Evolutionary conservation across 208 protist species (phyloP), one percentile per base, ranked within the genome.

Genomic region (Vickermania ingenoplastis): DNA sequence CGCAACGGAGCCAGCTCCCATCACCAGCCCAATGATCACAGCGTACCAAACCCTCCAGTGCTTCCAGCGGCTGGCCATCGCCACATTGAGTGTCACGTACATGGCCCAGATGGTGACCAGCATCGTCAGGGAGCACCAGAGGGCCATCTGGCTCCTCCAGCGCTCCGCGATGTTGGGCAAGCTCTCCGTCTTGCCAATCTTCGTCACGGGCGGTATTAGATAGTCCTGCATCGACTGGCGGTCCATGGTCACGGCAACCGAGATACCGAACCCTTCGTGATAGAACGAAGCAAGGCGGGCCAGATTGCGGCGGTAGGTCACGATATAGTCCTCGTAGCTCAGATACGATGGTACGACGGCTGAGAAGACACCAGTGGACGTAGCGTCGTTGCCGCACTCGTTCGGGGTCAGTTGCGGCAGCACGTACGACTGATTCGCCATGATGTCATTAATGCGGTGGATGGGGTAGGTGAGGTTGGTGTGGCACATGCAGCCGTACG

Each of bases 241-340:
- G 50, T 54, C 50, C 11, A 25, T 7, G 11, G 50, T 54, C 11
- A 54, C 24, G n/a, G 50, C 50, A 25, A 54, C 50, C 7, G 50
- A 54, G 13, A 26, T 5, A 13, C 50, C 21, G 22, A 54, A 54
- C 11, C 50, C 50, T 27, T 5, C 7, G 24, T 54, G 50, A 21
- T 28, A 54, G 23, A 54, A 54, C 11, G 5, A 28, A 13, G 21
- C 50, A 5, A 54, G 23, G 7, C 50, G 13, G 7, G 50, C 50
- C 11, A 7, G 7, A 25, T 25, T 54, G 23, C 50, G 50, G 50
- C 50, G 50, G 50, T 54, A 54, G n/a, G 50, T 54, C 50, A 13
- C 23, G 21, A 54, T 21, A 26, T 27, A 54, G 22, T 17, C 7
- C 5, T 17, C 7, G 23, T 28, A 54, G 23, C 21, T 13, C 22